Evolutionary conservation across 2,329 filamentous ascomycete species (phyloP).

Genomic region (Nemania diffusa): DNA sequence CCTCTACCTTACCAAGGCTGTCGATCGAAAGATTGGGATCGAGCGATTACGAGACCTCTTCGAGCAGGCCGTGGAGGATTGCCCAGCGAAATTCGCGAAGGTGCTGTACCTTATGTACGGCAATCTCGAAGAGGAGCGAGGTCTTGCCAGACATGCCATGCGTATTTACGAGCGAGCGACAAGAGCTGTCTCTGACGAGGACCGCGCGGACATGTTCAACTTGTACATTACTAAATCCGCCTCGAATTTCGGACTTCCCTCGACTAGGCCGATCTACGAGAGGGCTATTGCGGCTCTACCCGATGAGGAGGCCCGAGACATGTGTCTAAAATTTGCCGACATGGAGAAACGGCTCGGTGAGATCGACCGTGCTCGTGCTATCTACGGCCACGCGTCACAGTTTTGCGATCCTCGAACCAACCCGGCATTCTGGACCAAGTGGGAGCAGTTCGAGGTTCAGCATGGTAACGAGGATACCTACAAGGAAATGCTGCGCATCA

Average conservation of each 20-base stretch:
- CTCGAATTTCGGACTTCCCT: conserved; percentile 96
- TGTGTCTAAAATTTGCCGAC: conserved; percentile 99
- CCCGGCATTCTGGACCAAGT: conserved; percentile 92
- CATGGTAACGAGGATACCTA: conserved; percentile 99
- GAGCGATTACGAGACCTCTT: conserved; percentile 94
- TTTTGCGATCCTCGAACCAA: conserved; percentile 96
- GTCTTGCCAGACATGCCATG: conserved; percentile 95
- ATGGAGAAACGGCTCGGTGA: conserved; percentile 93
- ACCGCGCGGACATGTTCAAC: conserved; percentile 97
- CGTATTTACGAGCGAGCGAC: conserved; percentile 98
- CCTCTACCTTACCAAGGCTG: conserved; percentile 94
- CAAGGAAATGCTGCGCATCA: conserved; percentile 98
- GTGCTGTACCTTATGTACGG: conserved; percentile 98
- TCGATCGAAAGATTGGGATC: conserved; percentile 94
- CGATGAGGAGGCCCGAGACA: conserved; percentile 91
- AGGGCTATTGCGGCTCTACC: conserved; percentile 93
- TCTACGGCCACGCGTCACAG: conserved; percentile 95
- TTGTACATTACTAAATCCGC: conserved; percentile 99
- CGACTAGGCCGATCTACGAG: conserved; percentile 95
- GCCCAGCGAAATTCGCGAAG: conserved; percentile 95
- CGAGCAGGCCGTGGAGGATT: conserved; percentile 95
- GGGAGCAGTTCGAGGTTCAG: conserved; percentile 96
- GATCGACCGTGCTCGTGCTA: conserved; percentile 93
- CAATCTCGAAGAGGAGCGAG: conserved; percentile 93
- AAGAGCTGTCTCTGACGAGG: conserved; percentile 91